These are phyloP conservation scores for Mycena capillaripes DNA, from an alignment of 768 basidiomycete genomes.

Conservation along the genomic window DNA sequence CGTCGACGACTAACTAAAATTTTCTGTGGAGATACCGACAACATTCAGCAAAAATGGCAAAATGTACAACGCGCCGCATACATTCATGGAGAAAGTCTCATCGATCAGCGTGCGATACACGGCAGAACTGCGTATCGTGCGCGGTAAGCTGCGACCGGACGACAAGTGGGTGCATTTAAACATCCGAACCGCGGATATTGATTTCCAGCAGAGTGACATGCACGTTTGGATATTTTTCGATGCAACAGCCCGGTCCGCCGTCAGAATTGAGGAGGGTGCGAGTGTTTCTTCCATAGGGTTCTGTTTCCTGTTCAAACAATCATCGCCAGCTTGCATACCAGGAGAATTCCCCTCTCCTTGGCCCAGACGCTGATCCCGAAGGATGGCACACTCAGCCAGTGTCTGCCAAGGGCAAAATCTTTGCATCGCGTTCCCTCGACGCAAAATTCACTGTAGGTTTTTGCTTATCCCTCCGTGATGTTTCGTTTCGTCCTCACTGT, in stretches of 20 bases:
- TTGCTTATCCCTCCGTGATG: background rate
- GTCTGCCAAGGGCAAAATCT: slow-evolving; percentile 19
- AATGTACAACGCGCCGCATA: slow-evolving; percentile 18
- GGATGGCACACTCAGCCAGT: slow-evolving; percentile 24
- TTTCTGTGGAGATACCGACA: background rate
- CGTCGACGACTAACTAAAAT: background rate
- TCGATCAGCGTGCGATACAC: slow-evolving; percentile 17
- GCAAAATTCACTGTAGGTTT: slow-evolving; percentile 18
- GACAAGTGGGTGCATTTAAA: slow-evolving; percentile 19
- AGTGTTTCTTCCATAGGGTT: background rate
- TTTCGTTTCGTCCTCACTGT: background rate
- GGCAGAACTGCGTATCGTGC: slow-evolving; percentile 24
- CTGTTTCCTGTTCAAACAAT: background rate
- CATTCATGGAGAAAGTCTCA: slow-evolving; percentile 17
- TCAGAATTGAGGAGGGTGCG: slow-evolving; percentile 14
- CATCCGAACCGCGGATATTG: background rate
- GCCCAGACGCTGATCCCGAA: slow-evolving; percentile 27
- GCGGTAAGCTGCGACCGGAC: slow-evolving; percentile 32
- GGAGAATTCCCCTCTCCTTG: slow-evolving; percentile 29
- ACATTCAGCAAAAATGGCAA: slow-evolving; percentile 7
- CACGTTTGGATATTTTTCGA: slow-evolving; percentile 30
- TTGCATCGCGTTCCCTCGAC: slow-evolving; percentile 28
- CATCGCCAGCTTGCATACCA: slow-evolving; percentile 32
- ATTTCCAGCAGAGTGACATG: slow-evolving; percentile 4
- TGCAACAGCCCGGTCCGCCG: slow-evolving; percentile 25